Evolutionary conservation across 345 rosid species (phyloP).

Genomic region (Hibiscus syriacus): DNA sequence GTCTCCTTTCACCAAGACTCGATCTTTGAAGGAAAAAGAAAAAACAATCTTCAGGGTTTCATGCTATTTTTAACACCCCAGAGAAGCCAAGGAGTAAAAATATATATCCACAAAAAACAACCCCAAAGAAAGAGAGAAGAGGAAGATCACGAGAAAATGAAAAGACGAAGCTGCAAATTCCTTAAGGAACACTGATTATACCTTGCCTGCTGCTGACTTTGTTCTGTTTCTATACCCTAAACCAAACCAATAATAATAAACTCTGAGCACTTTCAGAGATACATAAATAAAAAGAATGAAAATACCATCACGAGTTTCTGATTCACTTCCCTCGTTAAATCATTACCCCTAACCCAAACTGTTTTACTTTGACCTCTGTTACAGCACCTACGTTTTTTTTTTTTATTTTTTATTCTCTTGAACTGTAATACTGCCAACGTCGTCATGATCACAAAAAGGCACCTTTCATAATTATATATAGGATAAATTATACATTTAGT

Average conservation of each 20-base stretch:
- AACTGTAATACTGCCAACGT: slow-evolving; percentile 15
- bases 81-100: neutral
- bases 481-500: no score
- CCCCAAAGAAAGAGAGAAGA: neutral
- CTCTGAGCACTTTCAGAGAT: slow-evolving; percentile 2
- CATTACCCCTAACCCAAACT: slow-evolving; percentile 43
- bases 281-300: neutral
- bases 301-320: slow-evolving; percentile 42
- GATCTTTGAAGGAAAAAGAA: no score
- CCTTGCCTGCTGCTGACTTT: slow-evolving; percentile 21
- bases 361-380: slow-evolving; percentile 71
- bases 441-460: neutral
- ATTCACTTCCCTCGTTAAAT: slow-evolving; percentile 23
- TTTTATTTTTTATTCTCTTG: neutral
- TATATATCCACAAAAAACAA: neutral
- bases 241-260: neutral
- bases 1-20: neutral
- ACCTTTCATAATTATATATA: neutral
- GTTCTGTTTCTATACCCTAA: slow-evolving; percentile 10
- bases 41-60: neutral
- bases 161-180: slow-evolving; percentile 44
- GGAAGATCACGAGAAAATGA: slow-evolving; percentile 39
- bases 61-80: no score
- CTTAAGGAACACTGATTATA: slow-evolving; percentile 30
- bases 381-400: neutral